Conservation (phyloP, 176 grass and related monocot species). For the Oryza glaberrima region DNA sequence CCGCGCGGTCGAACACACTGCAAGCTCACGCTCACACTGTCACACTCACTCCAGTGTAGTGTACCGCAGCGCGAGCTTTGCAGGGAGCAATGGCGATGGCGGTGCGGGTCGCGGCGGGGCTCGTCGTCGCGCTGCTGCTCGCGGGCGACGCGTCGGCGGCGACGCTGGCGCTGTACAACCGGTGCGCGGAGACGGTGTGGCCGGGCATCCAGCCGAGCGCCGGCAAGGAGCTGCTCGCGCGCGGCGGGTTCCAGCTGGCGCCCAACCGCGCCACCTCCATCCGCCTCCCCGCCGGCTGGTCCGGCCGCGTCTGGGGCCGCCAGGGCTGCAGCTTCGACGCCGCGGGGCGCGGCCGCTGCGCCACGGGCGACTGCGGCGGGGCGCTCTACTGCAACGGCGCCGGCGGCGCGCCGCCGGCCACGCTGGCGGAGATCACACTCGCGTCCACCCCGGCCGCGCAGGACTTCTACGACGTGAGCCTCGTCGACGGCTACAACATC, state of each 20-base stretch:
- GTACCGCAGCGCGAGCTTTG: not conserved
- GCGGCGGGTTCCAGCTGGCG: conserved; percentile 60
- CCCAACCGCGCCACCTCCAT: conserved; percentile 62
- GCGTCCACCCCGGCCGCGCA: conserved; percentile 17
- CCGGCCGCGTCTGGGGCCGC: conserved; percentile 81
- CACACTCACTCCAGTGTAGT: not conserved
- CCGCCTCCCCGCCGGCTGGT: conserved; percentile 69
- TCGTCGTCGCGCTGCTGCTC: conserved; percentile 27
- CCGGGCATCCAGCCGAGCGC: conserved; percentile 89
- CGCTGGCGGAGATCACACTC: conserved; percentile 86
- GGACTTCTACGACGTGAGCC: conserved; percentile 97
- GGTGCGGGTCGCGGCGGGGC: not conserved
- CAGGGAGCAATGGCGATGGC: not conserved
- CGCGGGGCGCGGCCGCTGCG: conserved; percentile 58
- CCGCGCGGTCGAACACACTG: not conserved
- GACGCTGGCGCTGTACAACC: conserved; percentile 82
- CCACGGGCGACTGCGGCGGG: conserved; percentile 91
- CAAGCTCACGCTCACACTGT: not conserved
- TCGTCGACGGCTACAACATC: conserved; percentile 96
- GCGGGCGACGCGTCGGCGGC: conserved; percentile 44
- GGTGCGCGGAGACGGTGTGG: conserved; percentile 88
- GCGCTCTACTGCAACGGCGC: conserved; percentile 74
- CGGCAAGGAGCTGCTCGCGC: conserved; percentile 59
- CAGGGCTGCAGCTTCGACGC: conserved; percentile 82
- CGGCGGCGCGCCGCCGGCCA: conserved; percentile 68